These are phyloP conservation scores for Endocladia muricata DNA, from an alignment of 31 red algal species.

Conservation along the genomic window DNA sequence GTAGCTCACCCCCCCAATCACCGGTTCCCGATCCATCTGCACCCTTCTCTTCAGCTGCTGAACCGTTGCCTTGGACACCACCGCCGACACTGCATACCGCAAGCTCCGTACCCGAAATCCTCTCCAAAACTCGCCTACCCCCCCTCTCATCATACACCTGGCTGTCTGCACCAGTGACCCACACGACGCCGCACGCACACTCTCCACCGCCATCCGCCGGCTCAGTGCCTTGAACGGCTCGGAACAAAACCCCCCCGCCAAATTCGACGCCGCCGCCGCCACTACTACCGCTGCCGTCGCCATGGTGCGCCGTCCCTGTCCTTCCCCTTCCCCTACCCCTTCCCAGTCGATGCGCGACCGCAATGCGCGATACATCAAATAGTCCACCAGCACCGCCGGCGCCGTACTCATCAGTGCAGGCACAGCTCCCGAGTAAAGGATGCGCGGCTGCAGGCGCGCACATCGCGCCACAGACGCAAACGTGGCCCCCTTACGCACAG, in stretches of 20 bases:
- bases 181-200: not conserved
- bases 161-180: slow-evolving; percentile 7
- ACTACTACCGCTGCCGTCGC: slow-evolving; percentile 9
- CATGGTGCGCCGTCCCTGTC: not conserved
- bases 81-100: slow-evolving; percentile 45
- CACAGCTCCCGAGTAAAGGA: slow-evolving; percentile 47
- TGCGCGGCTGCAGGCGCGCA: not conserved
- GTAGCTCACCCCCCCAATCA: not conserved
- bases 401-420: slow-evolving; percentile 36
- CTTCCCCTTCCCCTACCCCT: not conserved
- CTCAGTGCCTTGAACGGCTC: slow-evolving; percentile 67
- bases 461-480: slow-evolving; percentile 7
- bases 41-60: slow-evolving; percentile 9
- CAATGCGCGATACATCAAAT: slow-evolving; percentile 33
- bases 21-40: not conserved
- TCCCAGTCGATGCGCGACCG: not conserved
- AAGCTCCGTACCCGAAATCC: slow-evolving; percentile 31
- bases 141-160: slow-evolving; percentile 22
- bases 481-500: slow-evolving; percentile 27
- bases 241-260: slow-evolving; percentile 30
- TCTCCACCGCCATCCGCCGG: slow-evolving; percentile 34
- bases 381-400: slow-evolving; percentile 49
- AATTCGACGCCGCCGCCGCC: slow-evolving; percentile 34
- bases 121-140: slow-evolving; percentile 60
- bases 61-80: slow-evolving; percentile 47